phyloP scores from a whole-genome alignment of 148 eudicot genomes.

The Suaeda aralocaspica region DNA sequence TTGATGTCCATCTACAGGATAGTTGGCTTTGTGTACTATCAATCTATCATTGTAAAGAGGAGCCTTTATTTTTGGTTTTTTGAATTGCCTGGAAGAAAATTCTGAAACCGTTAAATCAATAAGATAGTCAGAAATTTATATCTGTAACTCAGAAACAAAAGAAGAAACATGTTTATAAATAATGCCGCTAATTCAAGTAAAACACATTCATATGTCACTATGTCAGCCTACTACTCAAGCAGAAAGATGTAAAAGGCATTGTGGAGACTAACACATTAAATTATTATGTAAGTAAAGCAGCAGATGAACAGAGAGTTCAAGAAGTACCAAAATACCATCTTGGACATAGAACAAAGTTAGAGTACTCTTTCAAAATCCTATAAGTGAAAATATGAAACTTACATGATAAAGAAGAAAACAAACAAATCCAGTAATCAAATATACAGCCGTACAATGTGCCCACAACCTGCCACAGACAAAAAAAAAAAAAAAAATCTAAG shows the following conservation, averaged over 20 bases:
- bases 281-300: background rate
- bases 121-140: too few species aligned
- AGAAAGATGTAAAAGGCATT: background rate
- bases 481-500: conserved; percentile 21
- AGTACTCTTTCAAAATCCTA: background rate
- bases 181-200: background rate
- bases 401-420: conserved; percentile 60
- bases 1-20: background rate
- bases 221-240: background rate
- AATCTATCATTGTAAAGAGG: too few species aligned
- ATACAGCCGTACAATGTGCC: conserved; percentile 58
- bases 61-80: too few species aligned
- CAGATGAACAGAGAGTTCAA: background rate
- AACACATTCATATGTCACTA: too few species aligned
- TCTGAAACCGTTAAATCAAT: too few species aligned
- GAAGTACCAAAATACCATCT: background rate
- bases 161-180: background rate
- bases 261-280: background rate
- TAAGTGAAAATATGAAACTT: conserved; percentile 20
- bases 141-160: background rate
- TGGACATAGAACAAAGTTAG: background rate
- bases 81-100: too few species aligned
- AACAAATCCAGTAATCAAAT: conserved; percentile 47
- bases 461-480: conserved; percentile 52
- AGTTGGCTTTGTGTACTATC: too few species aligned